Evolutionary conservation across 371 early-diverging fungal species (phyloP), one percentile per base, ranked within the genome.

Genomic region (Cokeromyces recurvatus): DNA sequence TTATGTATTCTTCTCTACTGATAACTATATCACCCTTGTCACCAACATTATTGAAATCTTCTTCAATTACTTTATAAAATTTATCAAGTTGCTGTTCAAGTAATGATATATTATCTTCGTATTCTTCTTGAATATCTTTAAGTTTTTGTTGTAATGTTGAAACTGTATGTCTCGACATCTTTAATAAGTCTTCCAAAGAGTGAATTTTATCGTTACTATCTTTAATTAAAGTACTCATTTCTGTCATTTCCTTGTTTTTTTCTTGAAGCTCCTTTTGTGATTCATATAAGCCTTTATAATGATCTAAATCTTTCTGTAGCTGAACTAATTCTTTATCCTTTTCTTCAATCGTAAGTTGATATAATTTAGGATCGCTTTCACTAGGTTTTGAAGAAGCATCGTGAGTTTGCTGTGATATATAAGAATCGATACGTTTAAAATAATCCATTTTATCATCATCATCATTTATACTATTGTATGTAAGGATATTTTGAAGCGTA

Each of bases 161-260:
- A 22, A 86, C 77, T 4, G 82, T 87, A 36, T 81, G 81, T 9
- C 82, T 70, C 11, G 86, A 81, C 63, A 84, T 76, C 14, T 77
- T 66, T n/a, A 87, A 55, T 10, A 84, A 62, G 31, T 87, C 87
- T 47, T 87, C 84, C 10, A 87, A 68, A 10, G 82, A 80, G 41
- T 67, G 58, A 5, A 84, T 70, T 57, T 82, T 81, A 21, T 77
- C 71, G 53, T 86, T 84, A 2, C 84, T 64, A 41, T 80, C 75
- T 14, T 78, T 71, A 0, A 84, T 81, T n/a, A n/a, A n/a, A n/a
- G n/a, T n/a, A n/a, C n/a, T n/a, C 51, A 82, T 60, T n/a, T 80
- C 83, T 52, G 78, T 24, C 0, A 12, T 19, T 29, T 29, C 29
- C 11, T 29, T 29, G 5, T 29, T 11, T 29, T 29, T 29, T 11